Conservation (phyloP, 2,329 filamentous ascomycete genomes). For the Talaromyces sp. region DNA sequence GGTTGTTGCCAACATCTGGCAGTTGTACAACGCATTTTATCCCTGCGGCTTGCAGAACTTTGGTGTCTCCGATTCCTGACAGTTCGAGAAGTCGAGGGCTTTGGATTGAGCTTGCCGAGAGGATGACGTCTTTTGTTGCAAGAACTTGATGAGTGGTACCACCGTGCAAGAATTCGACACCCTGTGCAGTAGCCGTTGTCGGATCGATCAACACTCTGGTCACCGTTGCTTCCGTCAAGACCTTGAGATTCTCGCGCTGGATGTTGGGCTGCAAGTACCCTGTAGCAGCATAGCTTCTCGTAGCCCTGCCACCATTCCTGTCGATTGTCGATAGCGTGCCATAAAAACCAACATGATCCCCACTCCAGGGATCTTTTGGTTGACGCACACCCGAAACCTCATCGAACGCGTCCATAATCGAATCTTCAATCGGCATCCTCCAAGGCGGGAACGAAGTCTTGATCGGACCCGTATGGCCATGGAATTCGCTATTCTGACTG, state of each 20-base stretch:
- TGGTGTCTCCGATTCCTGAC: not conserved
- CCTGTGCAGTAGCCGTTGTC: not conserved
- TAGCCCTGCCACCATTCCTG: not conserved
- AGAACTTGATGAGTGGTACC: not conserved
- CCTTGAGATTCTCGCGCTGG: not conserved
- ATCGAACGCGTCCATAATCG: not conserved
- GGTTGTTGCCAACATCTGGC: not conserved
- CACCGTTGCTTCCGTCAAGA: not conserved
- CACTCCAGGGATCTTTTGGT: not conserved
- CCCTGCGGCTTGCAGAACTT: not conserved
- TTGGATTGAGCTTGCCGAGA: constrained; percentile 1
- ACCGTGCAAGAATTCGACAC: not conserved
- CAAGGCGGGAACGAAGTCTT: not conserved
- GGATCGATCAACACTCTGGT: not conserved
- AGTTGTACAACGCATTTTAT: not conserved
- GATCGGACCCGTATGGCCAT: constrained; percentile 2
- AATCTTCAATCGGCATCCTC: not conserved
- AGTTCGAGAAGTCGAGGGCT: not conserved
- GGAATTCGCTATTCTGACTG: not conserved
- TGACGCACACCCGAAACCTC: not conserved
- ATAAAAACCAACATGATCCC: constrained; percentile 10
- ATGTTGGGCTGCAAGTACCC: not conserved
- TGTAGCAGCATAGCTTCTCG: not conserved
- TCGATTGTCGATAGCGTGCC: not conserved
- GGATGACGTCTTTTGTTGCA: not conserved